Conservation (phyloP, 179 eudicot genomes). For the Gypsophila paniculata region DNA sequence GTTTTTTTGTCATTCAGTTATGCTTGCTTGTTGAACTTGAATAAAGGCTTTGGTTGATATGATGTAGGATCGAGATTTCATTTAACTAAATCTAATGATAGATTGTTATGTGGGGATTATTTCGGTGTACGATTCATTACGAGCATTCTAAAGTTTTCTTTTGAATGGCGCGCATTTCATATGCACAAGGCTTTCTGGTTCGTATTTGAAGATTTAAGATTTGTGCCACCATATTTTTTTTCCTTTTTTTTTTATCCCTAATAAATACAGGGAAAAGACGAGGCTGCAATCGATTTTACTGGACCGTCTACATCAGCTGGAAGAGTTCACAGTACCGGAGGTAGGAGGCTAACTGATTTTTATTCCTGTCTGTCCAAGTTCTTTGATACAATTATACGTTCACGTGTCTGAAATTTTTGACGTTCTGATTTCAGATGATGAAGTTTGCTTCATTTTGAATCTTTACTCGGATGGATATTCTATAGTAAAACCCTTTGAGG, state of each 20-base stretch:
- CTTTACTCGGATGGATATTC: slow-evolving; percentile 81
- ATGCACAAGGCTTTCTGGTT: background rate
- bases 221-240: background rate
- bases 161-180: background rate
- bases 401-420: slow-evolving; percentile 4
- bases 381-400: background rate
- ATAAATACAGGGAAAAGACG: slow-evolving; percentile 39
- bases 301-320: slow-evolving; percentile 33
- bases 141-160: background rate
- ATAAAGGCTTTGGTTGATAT: background rate
- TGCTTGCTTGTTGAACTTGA: background rate
- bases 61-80: background rate
- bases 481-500: slow-evolving; percentile 71
- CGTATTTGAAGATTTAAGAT: background rate
- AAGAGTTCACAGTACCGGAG: slow-evolving; percentile 22
- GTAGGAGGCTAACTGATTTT: slow-evolving; percentile 18
- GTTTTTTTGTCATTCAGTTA: background rate
- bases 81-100: background rate
- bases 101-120: background rate
- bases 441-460: slow-evolving; percentile 69
- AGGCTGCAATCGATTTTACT: slow-evolving; percentile 37
- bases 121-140: background rate
- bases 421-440: slow-evolving; percentile 47
- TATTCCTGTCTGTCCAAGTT: background rate
- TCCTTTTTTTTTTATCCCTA: background rate